phyloP scores from a whole-genome alignment of 2,329 filamentous ascomycete species.

The Alternaria solani region DNA sequence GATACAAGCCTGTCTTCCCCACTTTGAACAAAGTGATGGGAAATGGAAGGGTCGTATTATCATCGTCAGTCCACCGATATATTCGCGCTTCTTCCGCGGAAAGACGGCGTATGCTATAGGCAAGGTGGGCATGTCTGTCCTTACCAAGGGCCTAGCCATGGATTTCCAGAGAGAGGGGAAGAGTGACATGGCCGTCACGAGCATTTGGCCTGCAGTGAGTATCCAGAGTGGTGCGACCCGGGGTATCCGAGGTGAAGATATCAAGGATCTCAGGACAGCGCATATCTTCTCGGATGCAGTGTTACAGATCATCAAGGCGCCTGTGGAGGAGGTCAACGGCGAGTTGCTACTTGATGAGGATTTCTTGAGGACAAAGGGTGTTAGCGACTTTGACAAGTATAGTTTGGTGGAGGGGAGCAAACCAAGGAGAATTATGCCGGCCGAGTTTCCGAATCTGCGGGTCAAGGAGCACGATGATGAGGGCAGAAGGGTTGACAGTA shows the following conservation, averaged over 20 bases:
- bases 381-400: slow-evolving; percentile 77
- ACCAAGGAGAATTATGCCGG: slow-evolving; percentile 82
- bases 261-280: slow-evolving; percentile 68
- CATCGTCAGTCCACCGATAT: slow-evolving; percentile 84
- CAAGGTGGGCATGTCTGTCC: slow-evolving; percentile 82
- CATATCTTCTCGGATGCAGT: slow-evolving; percentile 84
- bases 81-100: slow-evolving; percentile 82
- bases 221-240: slow-evolving; percentile 80
- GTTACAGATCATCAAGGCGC: slow-evolving; percentile 71
- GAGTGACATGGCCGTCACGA: slow-evolving; percentile 76
- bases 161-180: slow-evolving; percentile 75
- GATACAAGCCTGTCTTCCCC: slow-evolving; percentile 73
- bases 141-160: slow-evolving; percentile 84
- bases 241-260: slow-evolving; percentile 56
- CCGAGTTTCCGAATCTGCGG: slow-evolving; percentile 70
- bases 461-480: slow-evolving; percentile 85
- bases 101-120: slow-evolving; percentile 84
- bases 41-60: slow-evolving; percentile 70
- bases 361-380: slow-evolving; percentile 72
- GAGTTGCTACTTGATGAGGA: slow-evolving; percentile 80
- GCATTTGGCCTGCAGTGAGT: slow-evolving; percentile 81
- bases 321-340: slow-evolving; percentile 71
- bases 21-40: slow-evolving; percentile 63
- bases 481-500: slow-evolving; percentile 74
- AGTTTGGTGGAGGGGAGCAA: slow-evolving; percentile 68